phyloP scores from a whole-genome alignment of 768 basidiomycete species.

The Rhizopogon roseolus region DNA sequence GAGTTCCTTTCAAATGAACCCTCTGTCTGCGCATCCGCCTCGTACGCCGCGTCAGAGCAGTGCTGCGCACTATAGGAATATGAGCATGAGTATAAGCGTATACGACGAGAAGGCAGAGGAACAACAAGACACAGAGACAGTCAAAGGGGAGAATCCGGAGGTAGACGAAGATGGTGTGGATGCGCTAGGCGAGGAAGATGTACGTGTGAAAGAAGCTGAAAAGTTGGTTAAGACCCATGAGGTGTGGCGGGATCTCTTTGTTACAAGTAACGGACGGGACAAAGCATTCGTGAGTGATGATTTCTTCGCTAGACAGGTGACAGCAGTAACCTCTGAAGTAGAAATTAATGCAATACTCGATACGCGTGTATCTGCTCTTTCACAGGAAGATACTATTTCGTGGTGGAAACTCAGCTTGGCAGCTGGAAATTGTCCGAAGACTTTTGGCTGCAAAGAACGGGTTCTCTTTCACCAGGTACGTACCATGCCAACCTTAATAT shows the following conservation, averaged over 20 bases:
- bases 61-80: conserved; percentile 16
- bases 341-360: conserved; percentile 87
- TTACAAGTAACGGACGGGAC: conserved; percentile 76
- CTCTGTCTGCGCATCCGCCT: conserved; percentile 73
- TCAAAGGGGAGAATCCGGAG: conserved; percentile 11
- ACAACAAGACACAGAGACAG: conserved; percentile 12
- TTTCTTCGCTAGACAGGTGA: background rate
- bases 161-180: conserved; percentile 29
- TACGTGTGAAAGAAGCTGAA: conserved; percentile 37
- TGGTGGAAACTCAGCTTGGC: conserved; percentile 40
- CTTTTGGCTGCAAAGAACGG: conserved; percentile 51
- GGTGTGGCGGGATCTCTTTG: conserved; percentile 76
- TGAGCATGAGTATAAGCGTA: conserved; percentile 12
- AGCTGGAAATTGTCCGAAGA: conserved; percentile 51
- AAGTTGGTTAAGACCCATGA: conserved; percentile 54
- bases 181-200: conserved; percentile 48
- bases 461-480: conserved; percentile 71
- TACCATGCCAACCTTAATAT: background rate
- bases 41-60: conserved; percentile 56
- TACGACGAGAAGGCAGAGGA: conserved; percentile 44
- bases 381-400: conserved; percentile 55
- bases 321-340: conserved; percentile 19
- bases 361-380: conserved; percentile 69
- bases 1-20: conserved; percentile 76
- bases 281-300: conserved; percentile 69